Evolutionary conservation across 495 filamentous ascomycete genomes (phyloP), one percentile per base, ranked within the genome.

Genomic region (Hyaloscypha bicolor): DNA sequence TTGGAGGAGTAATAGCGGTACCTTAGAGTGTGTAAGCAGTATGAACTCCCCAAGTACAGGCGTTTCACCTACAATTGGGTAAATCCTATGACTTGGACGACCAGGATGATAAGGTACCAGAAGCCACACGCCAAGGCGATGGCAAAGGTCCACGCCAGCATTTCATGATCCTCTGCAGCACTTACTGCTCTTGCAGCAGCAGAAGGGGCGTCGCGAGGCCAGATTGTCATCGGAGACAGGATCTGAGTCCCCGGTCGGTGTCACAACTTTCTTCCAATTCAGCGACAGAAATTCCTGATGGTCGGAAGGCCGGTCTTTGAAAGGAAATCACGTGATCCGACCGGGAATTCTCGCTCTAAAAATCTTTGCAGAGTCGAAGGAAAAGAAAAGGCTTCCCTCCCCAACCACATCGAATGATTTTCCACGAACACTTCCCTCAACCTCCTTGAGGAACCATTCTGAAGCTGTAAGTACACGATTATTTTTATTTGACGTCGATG

Each of bases 1-100:
- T 78, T 75, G 0, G 76, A 75, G 6, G 82, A 83, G 72, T 86
- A 81, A 68, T 80, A 69, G n/a, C 78, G 82, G 68, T 79, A 81
- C 63, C 85, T 88, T 67, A 0, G 3, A 21, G 25, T 67, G 45
- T 9, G 70, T 75, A 48, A 48, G 42, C 62, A 74, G 69, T 52
- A 55, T 63, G 25, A 53, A 9, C 42, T 57, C 19, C 30, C 57
- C 32, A 25, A 51, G 51, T 2, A 55, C 39, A 25, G n/a, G 39
- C 11, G 16, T 65, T 66, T 29, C 58, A 60, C 81, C 70, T 77
- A 86, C 85, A 88, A 73, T 63, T 83, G 78, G 58, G 73, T 79
- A 66, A 80, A 79, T 37, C 85, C 85, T 66, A 86, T 80, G 14
- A 62, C 61, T 64, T 85, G 81, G 42, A 88, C 82, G 25, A 79